Evolutionary conservation across 495 filamentous ascomycete genomes (phyloP).

Genomic region (Copromyces sp.): DNA sequence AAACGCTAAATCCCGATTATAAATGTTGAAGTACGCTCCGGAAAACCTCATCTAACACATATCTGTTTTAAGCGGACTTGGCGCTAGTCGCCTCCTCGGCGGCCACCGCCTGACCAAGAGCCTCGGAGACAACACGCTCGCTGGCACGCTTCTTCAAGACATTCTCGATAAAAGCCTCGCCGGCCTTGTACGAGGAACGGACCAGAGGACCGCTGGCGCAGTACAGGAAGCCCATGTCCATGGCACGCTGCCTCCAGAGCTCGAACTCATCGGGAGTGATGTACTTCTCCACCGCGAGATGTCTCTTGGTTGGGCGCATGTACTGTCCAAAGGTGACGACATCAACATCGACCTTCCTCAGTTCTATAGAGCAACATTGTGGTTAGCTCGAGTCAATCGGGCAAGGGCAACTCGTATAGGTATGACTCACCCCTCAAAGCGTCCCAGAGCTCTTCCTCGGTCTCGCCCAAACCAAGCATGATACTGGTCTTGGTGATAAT

Average conservation of each 20-base stretch:
- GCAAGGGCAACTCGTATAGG: background rate
- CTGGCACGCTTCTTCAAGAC: constrained; percentile 78
- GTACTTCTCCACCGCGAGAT: constrained; percentile 93
- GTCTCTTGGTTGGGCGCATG: constrained; percentile 95
- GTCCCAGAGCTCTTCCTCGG: constrained; percentile 76
- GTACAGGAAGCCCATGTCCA: constrained; percentile 95
- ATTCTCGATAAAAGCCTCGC: constrained; percentile 98
- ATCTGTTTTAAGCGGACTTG: constrained; percentile 6
- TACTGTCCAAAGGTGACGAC: constrained; percentile 98
- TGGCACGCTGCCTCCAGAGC: constrained; percentile 75
- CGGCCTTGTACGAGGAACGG: constrained; percentile 90
- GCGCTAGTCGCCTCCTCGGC: constrained; percentile 10
- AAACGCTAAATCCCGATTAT: background rate
- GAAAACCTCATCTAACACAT: constrained; percentile 3
- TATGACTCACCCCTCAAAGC: constrained; percentile 50
- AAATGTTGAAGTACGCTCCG: constrained; percentile 6
- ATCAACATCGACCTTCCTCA: constrained; percentile 72
- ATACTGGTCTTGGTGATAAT: constrained; percentile 96
- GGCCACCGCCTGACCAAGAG: constrained; percentile 13
- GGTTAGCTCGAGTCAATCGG: background rate
- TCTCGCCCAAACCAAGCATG: constrained; percentile 93
- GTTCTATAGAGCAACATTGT: constrained; percentile 33
- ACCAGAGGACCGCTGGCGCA: constrained; percentile 90
- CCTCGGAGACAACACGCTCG: constrained; percentile 21
- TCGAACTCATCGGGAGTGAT: constrained; percentile 86